Evolutionary conservation across 2,329 filamentous ascomycete species (phyloP), one percentile per base, ranked within the genome.

Genomic region (Claviceps sp.): DNA sequence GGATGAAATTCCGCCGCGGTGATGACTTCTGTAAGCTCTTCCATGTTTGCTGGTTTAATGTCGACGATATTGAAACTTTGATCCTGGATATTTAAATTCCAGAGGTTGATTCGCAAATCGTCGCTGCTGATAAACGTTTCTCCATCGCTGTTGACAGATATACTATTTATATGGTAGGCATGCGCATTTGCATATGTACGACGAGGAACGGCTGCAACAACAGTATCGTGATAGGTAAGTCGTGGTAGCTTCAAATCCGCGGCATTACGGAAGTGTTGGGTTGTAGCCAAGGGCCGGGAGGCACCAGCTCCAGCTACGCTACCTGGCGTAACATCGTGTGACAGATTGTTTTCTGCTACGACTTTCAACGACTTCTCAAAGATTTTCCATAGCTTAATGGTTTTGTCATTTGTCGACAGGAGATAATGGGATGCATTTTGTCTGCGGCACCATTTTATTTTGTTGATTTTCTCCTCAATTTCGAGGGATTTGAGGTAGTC

Each of bases 391-490:
- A 98, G 77, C 76, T 98, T 98, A 79, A 98, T 98, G 43, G 93
- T 98, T 77, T 98, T 98, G 76, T 98, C 93, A 68, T 98, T 98
- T 61, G 93, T 98, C 44, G 93, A 97, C 52, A 98, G 81, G 50
- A 98, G 82, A 70, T 95, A 98, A 73, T 98, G 93, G 52, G 93
- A 97, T 55, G 91, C 87, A 76, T 98, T 98, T 72, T 97, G 91
- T 71, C 93, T 85, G 66, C 86, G 84, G 70, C 93, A 98, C 93
- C 93, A 98, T 71, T 97, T 98, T 74, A 98, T 98, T 78, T 98
- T 98, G 79, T 98, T 98, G 79, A 98, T 98, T 76, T 98, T 98
- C 72, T 98, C 93, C 78, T 98, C 93, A 65, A 98, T 98, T 72
- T 98, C 93, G 61, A 98, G 79, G 37, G 93, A 98, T 73, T 98